Percentiles rank a stretch among this genome's conserved stretches.
Conservation (phyloP, 768 basidiomycete species). For the Lepiota venenata region DNA sequence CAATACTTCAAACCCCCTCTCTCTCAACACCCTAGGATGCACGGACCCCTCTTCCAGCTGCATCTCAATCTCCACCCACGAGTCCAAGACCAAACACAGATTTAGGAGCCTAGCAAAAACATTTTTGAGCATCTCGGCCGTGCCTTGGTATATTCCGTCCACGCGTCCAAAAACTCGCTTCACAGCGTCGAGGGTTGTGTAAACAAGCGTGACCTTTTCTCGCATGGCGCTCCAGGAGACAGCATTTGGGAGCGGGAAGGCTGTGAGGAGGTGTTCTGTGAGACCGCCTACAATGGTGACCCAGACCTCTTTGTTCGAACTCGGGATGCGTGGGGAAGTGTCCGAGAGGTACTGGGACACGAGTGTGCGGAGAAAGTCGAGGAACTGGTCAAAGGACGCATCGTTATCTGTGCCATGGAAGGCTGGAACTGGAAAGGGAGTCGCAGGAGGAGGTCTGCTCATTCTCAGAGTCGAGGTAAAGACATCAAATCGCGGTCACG, state of each 20-base stretch:
- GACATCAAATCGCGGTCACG: neutral
- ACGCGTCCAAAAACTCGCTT: conserved; percentile 37
- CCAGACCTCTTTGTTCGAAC: conserved; percentile 42
- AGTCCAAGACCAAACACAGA: conserved; percentile 52
- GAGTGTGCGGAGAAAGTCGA: conserved; percentile 40
- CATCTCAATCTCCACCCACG: conserved; percentile 52
- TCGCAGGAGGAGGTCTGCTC: conserved; percentile 19
- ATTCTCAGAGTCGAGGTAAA: conserved; percentile 12
- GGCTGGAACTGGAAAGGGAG: conserved; percentile 26
- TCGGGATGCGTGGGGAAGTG: conserved; percentile 25
- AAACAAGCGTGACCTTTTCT: conserved; percentile 25
- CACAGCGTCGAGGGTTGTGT: conserved; percentile 53
- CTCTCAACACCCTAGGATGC: conserved; percentile 47
- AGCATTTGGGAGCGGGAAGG: conserved; percentile 52
- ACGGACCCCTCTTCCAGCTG: conserved; percentile 34
- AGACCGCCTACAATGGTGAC: conserved; percentile 46
- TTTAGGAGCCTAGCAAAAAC: conserved; percentile 49
- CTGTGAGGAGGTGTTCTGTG: conserved; percentile 47
- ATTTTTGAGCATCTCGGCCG: conserved; percentile 43
- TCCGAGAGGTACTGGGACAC: conserved; percentile 32
- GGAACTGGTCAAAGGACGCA: conserved; percentile 33
- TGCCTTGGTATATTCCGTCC: conserved; percentile 17
- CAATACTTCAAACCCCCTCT: conserved; percentile 40
- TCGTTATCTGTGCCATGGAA: conserved; percentile 27
- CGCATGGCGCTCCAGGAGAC: conserved; percentile 51